Conservation (phyloP, 2,329 filamentous ascomycete genomes). For the Metarhizium rileyi region DNA sequence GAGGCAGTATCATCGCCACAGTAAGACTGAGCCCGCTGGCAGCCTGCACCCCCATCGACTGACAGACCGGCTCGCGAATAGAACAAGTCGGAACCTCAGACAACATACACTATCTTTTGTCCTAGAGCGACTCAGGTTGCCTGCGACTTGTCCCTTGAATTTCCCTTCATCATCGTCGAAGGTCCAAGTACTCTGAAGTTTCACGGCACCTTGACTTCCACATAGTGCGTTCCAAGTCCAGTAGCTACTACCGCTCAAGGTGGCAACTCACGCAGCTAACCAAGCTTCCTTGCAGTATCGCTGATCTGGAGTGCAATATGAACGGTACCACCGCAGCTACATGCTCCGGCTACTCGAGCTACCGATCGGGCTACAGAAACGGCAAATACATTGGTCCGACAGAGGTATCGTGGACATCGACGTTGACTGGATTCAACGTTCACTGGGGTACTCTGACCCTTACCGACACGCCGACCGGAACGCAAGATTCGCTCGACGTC, state of each 20-base stretch:
- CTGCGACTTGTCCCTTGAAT: slow-evolving; percentile 35
- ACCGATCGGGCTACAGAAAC: slow-evolving; percentile 27
- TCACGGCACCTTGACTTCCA: slow-evolving; percentile 32
- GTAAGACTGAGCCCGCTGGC: slow-evolving; percentile 19
- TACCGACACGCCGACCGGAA: slow-evolving; percentile 24
- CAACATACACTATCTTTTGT: slow-evolving; percentile 41
- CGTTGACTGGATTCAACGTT: slow-evolving; percentile 30
- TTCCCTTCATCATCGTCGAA: slow-evolving; percentile 38
- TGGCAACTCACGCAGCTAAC: neutral
- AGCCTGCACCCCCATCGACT: neutral
- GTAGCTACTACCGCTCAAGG: neutral
- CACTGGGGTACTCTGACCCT: slow-evolving; percentile 36
- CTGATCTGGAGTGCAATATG: slow-evolving; percentile 33
- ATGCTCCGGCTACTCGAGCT: slow-evolving; percentile 39
- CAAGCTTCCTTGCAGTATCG: slow-evolving; percentile 24
- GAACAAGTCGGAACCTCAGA: slow-evolving; percentile 26
- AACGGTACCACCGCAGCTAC: slow-evolving; percentile 33
- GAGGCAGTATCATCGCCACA: slow-evolving; percentile 35
- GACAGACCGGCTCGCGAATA: slow-evolving; percentile 10
- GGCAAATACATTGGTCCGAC: slow-evolving; percentile 32
- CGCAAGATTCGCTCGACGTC: slow-evolving; percentile 17
- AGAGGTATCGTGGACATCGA: slow-evolving; percentile 34
- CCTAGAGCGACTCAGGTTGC: slow-evolving; percentile 28
- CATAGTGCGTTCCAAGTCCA: slow-evolving; percentile 24
- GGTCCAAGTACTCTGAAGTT: slow-evolving; percentile 35